Evolutionary conservation across 129 eudicot species (phyloP).

Genomic region (Flaveria sonorensis): DNA sequence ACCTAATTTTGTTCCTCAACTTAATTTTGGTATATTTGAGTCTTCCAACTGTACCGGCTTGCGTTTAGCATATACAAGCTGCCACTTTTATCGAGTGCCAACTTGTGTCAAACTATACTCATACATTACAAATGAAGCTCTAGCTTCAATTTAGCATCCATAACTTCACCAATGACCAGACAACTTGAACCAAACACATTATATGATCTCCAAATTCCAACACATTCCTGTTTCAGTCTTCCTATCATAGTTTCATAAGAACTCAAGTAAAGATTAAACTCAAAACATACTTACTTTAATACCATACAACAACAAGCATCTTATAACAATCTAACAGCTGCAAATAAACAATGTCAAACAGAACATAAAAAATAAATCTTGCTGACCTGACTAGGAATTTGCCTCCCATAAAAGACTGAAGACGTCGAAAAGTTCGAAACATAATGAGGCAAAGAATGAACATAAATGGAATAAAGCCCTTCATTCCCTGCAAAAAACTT

Average conservation of each 20-base stretch:
- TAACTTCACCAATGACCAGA: background rate
- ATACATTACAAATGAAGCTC: background rate
- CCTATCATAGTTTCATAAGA: background rate
- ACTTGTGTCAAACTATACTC: background rate
- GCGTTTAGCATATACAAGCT: too few species aligned
- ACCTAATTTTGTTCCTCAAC: too few species aligned
- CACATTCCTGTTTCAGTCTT: background rate
- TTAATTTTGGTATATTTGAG: too few species aligned
- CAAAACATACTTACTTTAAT: background rate
- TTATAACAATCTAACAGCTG: background rate
- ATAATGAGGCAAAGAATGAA: conserved; percentile 75
- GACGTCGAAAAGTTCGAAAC: conserved; percentile 47
- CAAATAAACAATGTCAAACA: conserved; percentile 8
- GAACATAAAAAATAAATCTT: conserved; percentile 14
- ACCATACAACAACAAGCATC: conserved; percentile 9
- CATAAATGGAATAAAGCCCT: conserved; percentile 65
- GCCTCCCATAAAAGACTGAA: conserved; percentile 65
- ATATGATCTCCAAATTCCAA: background rate
- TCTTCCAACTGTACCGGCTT: background rate
- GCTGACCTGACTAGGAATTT: conserved; percentile 79
- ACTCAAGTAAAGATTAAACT: background rate
- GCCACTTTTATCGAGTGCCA: background rate
- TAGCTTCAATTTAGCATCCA: background rate
- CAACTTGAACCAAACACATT: background rate
- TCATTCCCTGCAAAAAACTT: conserved; percentile 70